phyloP scores from a whole-genome alignment of 352 stramenopile species.

The Phytophthora rubi region DNA sequence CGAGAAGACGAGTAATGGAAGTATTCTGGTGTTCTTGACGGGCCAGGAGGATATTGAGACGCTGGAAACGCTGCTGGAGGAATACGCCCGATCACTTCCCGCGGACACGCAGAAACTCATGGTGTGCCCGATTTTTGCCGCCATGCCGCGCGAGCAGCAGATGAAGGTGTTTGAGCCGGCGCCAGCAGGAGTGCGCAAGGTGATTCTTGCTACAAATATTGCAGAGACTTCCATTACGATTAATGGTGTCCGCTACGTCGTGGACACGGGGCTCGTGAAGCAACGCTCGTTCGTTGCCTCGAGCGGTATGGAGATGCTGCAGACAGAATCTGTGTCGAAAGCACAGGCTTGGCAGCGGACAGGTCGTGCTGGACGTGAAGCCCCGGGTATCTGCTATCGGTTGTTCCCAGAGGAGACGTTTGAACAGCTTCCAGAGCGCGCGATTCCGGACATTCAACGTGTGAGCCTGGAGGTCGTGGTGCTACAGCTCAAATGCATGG shows the following conservation, averaged over 20 bases:
- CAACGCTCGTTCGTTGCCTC: constrained; percentile 88
- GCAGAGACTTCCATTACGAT: constrained; percentile 99
- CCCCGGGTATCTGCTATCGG: constrained; percentile 79
- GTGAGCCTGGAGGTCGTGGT: constrained; percentile 87
- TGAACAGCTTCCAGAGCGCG: constrained; percentile 76
- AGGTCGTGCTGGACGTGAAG: constrained; percentile 88
- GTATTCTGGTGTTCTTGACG: constrained; percentile 95
- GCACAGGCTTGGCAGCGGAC: constrained; percentile 92
- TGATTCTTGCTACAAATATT: constrained; percentile 97
- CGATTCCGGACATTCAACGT: constrained; percentile 85
- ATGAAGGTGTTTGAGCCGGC: constrained; percentile 93
- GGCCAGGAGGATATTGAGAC: constrained; percentile 97
- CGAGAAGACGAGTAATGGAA: constrained; percentile 74
- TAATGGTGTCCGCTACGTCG: constrained; percentile 93
- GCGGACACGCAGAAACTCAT: constrained; percentile 74
- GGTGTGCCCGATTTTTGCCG: constrained; percentile 96
- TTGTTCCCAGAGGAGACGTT: constrained; percentile 89
- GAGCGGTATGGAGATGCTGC: constrained; percentile 90
- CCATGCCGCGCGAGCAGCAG: constrained; percentile 95
- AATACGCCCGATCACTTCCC: constrained; percentile 80
- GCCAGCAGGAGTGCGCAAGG: constrained; percentile 84
- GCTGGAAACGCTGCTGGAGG: constrained; percentile 82
- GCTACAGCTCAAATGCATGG: constrained; percentile 88
- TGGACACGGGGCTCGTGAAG: constrained; percentile 90
- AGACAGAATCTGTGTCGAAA: constrained; percentile 88